phyloP scores from a whole-genome alignment of 148 eudicot genomes.

The Drosera capensis region DNA sequence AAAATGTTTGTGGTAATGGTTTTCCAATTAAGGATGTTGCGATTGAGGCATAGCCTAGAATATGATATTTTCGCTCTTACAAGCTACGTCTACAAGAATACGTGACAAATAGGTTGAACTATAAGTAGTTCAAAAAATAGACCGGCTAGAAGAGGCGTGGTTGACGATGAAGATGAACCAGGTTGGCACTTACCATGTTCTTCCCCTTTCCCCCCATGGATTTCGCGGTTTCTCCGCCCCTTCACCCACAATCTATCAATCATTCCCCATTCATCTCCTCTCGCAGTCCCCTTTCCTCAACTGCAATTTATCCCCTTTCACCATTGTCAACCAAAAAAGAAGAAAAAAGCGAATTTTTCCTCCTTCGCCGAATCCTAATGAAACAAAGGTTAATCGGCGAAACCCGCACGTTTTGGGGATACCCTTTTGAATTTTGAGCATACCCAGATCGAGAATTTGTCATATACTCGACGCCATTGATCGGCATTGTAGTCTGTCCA shows the following conservation, averaged over 20 bases:
- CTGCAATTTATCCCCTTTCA: constrained; percentile 4
- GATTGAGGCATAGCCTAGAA: too few relatives aligned
- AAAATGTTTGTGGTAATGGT: too few relatives aligned
- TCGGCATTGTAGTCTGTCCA: not conserved
- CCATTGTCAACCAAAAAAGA: too few relatives aligned
- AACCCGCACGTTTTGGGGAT: not conserved
- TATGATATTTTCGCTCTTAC: too few relatives aligned
- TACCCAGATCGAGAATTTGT: constrained; percentile 14
- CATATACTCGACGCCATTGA: not conserved
- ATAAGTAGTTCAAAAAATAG: too few relatives aligned
- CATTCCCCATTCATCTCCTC: not conserved
- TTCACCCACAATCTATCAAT: not conserved
- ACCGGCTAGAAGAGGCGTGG: too few relatives aligned
- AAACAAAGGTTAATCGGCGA: not conserved
- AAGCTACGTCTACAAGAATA: too few relatives aligned
- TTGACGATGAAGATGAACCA: too few relatives aligned
- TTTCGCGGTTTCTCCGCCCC: not conserved
- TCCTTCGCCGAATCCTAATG: too few relatives aligned
- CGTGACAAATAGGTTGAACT: too few relatives aligned
- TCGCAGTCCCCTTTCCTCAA: not conserved
- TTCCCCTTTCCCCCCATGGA: not conserved
- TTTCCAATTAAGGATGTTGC: too few relatives aligned
- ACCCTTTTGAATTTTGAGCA: constrained; percentile 5
- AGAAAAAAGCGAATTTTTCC: too few relatives aligned
- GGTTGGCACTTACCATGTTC: not conserved